phyloP scores from a whole-genome alignment of 192 early-diverging fungal genomes.

The Geosiphon pyriformis region DNA sequence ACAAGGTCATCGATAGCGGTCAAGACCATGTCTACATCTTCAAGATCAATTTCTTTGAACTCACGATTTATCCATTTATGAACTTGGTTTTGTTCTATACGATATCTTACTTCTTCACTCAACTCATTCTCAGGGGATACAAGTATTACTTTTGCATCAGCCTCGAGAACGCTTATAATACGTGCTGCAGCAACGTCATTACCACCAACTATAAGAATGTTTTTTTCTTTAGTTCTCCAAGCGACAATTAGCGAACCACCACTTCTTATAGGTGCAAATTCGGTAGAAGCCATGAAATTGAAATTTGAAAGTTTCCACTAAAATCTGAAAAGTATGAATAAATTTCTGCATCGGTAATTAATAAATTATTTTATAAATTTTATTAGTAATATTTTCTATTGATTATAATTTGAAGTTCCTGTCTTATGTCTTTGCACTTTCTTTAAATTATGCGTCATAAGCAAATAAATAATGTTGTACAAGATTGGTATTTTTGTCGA shows the following conservation, averaged over 20 bases:
- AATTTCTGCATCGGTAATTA: too few relatives aligned
- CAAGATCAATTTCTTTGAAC: conserved; percentile 51
- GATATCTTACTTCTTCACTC: conserved; percentile 58
- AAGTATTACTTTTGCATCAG: conserved; percentile 72
- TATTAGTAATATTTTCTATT: too few relatives aligned
- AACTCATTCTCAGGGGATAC: conserved; percentile 64
- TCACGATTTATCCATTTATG: conserved; percentile 40
- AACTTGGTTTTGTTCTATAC: conserved; percentile 54
- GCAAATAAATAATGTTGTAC: too few relatives aligned
- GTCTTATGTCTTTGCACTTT: too few relatives aligned
- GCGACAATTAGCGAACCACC: conserved; percentile 82
- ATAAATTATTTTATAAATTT: too few relatives aligned
- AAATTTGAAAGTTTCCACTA: not conserved
- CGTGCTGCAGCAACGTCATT: conserved; percentile 78
- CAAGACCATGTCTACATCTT: conserved; percentile 57
- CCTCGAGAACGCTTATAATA: conserved; percentile 74
- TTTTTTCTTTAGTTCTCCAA: conserved; percentile 65
- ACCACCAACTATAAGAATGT: conserved; percentile 89
- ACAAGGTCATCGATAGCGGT: conserved; percentile 71
- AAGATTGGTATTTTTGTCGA: too few relatives aligned
- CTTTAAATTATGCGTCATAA: too few relatives aligned
- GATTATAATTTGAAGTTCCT: too few relatives aligned
- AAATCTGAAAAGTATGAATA: too few relatives aligned
- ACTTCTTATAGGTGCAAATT: conserved; percentile 36
- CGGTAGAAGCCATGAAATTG: not conserved